These are phyloP conservation scores for Ceratocystis destructans DNA, from an alignment of 2,329 filamentous ascomycete genomes.

Conservation along the genomic window DNA sequence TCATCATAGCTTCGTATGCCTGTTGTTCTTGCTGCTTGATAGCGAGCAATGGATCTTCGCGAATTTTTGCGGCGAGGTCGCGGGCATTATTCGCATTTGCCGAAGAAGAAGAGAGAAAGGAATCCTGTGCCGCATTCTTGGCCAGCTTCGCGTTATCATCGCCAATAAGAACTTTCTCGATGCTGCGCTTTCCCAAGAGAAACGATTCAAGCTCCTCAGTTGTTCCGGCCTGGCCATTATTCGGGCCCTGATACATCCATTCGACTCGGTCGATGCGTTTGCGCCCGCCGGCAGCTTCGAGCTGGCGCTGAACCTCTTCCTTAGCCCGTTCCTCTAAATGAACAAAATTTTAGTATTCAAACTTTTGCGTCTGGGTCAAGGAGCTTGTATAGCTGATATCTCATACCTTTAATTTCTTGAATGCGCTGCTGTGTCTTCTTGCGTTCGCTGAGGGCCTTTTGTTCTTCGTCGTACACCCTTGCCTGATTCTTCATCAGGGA, in stretches of 20 bases:
- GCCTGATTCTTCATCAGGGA: constrained; percentile 80
- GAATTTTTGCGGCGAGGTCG: constrained; percentile 74
- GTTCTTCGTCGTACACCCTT: constrained; percentile 80
- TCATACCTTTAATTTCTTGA: constrained; percentile 59
- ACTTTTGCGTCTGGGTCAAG: not conserved
- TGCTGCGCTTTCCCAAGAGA: constrained; percentile 77
- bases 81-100: constrained; percentile 59
- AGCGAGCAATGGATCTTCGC: constrained; percentile 79
- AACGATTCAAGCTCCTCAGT: constrained; percentile 89
- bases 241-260: constrained; percentile 95
- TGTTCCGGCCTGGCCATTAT: constrained; percentile 58
- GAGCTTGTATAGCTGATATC: not conserved
- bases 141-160: constrained; percentile 68
- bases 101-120: constrained; percentile 35
- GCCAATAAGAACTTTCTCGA: constrained; percentile 69
- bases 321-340: constrained; percentile 66
- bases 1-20: constrained; percentile 67
- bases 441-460: constrained; percentile 84
- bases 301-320: constrained; percentile 78
- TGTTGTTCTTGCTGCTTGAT: constrained; percentile 88
- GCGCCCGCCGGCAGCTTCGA: constrained; percentile 74
- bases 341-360: not conserved
- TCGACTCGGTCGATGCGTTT: constrained; percentile 75
- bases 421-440: constrained; percentile 84
- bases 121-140: constrained; percentile 53